Base-by-base conservation (phyloP, 129 eudicot species). In the Saussurea involucrata region DNA sequence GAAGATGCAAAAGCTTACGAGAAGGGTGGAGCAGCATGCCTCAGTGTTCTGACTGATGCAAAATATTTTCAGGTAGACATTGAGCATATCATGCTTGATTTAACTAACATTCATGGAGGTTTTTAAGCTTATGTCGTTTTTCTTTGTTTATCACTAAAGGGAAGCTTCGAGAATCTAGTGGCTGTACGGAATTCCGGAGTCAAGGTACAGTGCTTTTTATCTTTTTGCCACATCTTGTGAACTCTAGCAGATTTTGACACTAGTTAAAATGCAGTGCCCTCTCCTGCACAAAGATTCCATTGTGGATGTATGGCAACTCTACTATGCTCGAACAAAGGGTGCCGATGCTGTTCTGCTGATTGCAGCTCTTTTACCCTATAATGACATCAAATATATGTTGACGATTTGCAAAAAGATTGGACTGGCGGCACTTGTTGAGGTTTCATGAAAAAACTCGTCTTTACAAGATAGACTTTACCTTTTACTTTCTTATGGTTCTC, bases 1-100 rank as follows among this genome's bases (percentile, higher is more conserved):
- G 87, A 89, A 76, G 85, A 91, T 65, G 98, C 98, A 60, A 88
- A 89, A 83, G 92, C 98, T 53, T 94, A 94, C 76, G 97, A 94
- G 73, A 94, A 84, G 86, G 98, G 98, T 74, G 98, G 97, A 76
- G 98, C 98, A 55, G 90, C 98, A 63, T 94, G 98, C 82, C 93
- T 94, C 53, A 91, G 97, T 82, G 98, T 94, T 66, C 83, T 91
- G 78, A 94, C 98, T 3, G 98, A 94, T 82, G 37, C 86, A 81
- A 89, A 94, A 78, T 94, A 80, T 85, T 94, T 91, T 77, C 93
- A 94, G 89, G 98, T 94, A 32, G 20, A 66, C 18, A 72, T 4
- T 36, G 0, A 80, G 68, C 18, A 40, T 63, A 69, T 75, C n/a
- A n/a, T 12, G 13, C 29, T 57, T 37, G 25, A 44, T 67, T 73